phyloP scores from a whole-genome alignment of 176 grass and related monocot genomes.

The Microstegium vimineum region DNA sequence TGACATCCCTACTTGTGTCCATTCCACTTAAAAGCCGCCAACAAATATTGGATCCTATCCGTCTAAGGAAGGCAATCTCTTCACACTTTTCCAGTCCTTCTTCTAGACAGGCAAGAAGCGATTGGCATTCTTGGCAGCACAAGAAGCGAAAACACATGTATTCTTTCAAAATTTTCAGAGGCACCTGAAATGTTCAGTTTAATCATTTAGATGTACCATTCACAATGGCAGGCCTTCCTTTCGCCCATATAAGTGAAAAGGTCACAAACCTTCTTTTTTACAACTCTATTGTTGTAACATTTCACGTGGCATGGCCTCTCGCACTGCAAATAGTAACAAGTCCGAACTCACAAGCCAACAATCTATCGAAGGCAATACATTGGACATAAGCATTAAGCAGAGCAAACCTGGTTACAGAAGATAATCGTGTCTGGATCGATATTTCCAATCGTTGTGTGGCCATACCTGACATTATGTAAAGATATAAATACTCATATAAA shows the following conservation, averaged over 20 bases:
- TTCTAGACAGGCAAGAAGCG: constrained; percentile 34
- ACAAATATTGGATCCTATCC: constrained; percentile 33
- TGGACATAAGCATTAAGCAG: not conserved
- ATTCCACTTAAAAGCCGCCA: constrained; percentile 73
- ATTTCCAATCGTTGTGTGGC: constrained; percentile 28
- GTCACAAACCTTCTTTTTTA: constrained; percentile 32
- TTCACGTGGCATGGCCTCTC: constrained; percentile 64
- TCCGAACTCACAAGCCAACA: constrained; percentile 26
- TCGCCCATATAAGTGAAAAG: constrained; percentile 22
- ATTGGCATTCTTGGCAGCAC: constrained; percentile 35
- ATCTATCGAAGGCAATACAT: constrained; percentile 17
- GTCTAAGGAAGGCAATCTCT: constrained; percentile 32
- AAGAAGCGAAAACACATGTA: constrained; percentile 33
- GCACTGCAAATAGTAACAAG: constrained; percentile 54
- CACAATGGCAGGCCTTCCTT: constrained; percentile 4
- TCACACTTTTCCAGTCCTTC: constrained; percentile 28
- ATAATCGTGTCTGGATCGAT: constrained; percentile 36
- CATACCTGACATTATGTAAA: constrained; percentile 44
- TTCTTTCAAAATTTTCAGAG: constrained; percentile 44
- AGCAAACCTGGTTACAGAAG: constrained; percentile 80
- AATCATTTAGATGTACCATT: constrained; percentile 20
- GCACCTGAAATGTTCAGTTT: constrained; percentile 37
- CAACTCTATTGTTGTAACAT: constrained; percentile 36
- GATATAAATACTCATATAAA: constrained; percentile 25
- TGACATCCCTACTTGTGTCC: constrained; percentile 11